phyloP scores from a whole-genome alignment of 768 basidiomycete species.

The Leucocoprinus leucothites region DNA sequence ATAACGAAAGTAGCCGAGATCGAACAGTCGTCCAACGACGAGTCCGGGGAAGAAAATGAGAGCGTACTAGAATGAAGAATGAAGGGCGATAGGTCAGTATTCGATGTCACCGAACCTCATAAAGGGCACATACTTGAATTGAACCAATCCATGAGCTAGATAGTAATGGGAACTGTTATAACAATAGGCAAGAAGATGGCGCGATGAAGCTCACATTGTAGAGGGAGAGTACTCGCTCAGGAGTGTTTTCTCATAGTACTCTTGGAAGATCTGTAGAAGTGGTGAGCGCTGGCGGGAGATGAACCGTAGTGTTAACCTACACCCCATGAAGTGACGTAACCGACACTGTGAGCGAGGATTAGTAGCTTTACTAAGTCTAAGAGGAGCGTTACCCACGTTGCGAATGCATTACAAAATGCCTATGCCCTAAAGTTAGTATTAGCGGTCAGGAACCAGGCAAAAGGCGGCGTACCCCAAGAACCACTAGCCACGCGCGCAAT shows the following conservation, averaged over 20 bases:
- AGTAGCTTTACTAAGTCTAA: slow-evolving; percentile 4
- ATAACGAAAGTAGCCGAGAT: slow-evolving; percentile 54
- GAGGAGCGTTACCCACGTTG: slow-evolving; percentile 35
- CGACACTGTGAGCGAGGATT: slow-evolving; percentile 39
- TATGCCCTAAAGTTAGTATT: slow-evolving; percentile 11
- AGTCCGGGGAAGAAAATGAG: slow-evolving; percentile 29
- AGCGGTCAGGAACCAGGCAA: too few relatives aligned
- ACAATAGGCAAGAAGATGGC: slow-evolving; percentile 41
- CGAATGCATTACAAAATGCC: slow-evolving; percentile 46
- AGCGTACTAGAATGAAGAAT: slow-evolving; percentile 33
- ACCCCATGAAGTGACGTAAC: slow-evolving; percentile 74
- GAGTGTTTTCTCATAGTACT: slow-evolving; percentile 58
- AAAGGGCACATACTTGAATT: slow-evolving; percentile 54
- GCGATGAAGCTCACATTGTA: slow-evolving; percentile 46
- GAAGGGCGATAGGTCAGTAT: slow-evolving; percentile 49
- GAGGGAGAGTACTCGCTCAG: slow-evolving; percentile 52
- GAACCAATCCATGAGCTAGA: slow-evolving; percentile 80
- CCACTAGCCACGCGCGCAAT: slow-evolving; percentile 41
- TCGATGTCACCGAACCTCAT: too few relatives aligned
- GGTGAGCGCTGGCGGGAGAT: neutral
- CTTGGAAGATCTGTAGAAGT: slow-evolving; percentile 59
- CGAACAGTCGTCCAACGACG: slow-evolving; percentile 69
- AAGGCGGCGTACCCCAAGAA: slow-evolving; percentile 33
- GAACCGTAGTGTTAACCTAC: slow-evolving; percentile 35
- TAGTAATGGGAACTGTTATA: neutral